Evolutionary conservation across 2,329 filamentous ascomycete genomes (phyloP).

Genomic region (Cadophora luteo-olivacea): DNA sequence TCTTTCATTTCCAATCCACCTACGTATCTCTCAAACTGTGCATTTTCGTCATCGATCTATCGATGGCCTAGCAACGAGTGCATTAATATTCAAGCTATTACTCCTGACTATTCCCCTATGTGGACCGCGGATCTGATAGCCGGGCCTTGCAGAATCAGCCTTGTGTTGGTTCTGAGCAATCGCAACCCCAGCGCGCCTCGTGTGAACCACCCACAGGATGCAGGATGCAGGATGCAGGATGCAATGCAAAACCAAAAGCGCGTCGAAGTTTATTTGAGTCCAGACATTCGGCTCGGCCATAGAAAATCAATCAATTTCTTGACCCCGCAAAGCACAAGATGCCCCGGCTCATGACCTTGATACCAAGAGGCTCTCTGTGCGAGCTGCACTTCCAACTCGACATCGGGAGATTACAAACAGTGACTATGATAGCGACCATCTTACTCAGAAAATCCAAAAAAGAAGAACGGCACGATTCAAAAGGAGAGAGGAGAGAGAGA

Average conservation of each 20-base stretch:
- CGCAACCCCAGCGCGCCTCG: neutral
- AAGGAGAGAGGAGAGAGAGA: neutral
- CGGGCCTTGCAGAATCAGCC: neutral
- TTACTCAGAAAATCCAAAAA: neutral
- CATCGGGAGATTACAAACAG: too few species aligned
- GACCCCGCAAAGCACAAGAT: too few species aligned
- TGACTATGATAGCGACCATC: neutral
- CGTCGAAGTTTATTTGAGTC: neutral
- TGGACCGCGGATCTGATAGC: neutral
- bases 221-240: neutral
- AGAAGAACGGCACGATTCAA: neutral
- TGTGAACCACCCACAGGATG: neutral
- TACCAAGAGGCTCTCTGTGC: too few species aligned
- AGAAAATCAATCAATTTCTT: too few species aligned
- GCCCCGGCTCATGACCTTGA: too few species aligned
- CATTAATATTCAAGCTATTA: neutral
- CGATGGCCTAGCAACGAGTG: neutral
- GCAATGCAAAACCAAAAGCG: neutral
- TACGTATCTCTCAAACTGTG: neutral
- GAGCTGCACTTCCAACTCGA: too few species aligned
- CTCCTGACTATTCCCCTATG: neutral
- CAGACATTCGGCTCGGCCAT: slow-evolving; percentile 24
- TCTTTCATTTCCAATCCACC: too few species aligned
- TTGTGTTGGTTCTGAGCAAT: neutral
- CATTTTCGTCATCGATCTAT: neutral